phyloP scores from a whole-genome alignment of 2,329 filamentous ascomycete genomes.

The Penicillium sclerotigenum region DNA sequence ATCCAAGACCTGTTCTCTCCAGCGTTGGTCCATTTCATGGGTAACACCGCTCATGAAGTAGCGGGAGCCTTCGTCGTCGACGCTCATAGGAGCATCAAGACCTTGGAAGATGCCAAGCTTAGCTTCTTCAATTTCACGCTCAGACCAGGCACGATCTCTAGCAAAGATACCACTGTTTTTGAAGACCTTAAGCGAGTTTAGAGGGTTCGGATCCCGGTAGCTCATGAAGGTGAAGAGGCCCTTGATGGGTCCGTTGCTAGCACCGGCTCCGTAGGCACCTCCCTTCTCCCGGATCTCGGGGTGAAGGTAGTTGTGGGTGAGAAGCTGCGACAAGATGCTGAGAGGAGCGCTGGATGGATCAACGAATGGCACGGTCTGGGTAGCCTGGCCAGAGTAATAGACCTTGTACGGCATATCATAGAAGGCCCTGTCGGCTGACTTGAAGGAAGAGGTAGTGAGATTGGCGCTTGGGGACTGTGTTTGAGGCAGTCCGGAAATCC shows the following conservation, averaged over 20 bases:
- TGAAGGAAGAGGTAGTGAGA: conserved; percentile 26
- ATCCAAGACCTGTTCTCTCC: conserved; percentile 80
- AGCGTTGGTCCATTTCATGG: conserved; percentile 81
- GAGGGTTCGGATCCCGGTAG: conserved; percentile 92
- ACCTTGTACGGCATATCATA: conserved; percentile 96
- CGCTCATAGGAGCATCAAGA: conserved; percentile 81
- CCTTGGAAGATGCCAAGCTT: conserved; percentile 93
- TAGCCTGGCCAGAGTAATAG: conserved; percentile 81
- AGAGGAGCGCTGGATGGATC: conserved; percentile 72
- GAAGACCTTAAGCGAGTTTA: conserved; percentile 85
- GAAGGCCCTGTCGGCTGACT: conserved; percentile 65
- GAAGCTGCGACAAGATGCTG: conserved; percentile 82
- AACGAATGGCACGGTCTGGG: conserved; percentile 81
- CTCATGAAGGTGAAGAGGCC: conserved; percentile 93
- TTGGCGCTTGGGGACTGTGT: conserved; percentile 38
- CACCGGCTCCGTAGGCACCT: conserved; percentile 90
- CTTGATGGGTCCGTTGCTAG: conserved; percentile 73
- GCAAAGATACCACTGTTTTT: conserved; percentile 78
- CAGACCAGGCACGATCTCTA: conserved; percentile 73
- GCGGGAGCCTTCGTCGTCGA: conserved; percentile 83
- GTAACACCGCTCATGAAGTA: conserved; percentile 82
- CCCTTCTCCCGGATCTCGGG: conserved; percentile 98
- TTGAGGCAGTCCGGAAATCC: conserved; percentile 62
- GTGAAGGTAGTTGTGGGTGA: conserved; percentile 95
- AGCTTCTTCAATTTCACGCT: conserved; percentile 86